Conservation (phyloP, 257 asterid species). For the Phtheirospermum japonicum region DNA sequence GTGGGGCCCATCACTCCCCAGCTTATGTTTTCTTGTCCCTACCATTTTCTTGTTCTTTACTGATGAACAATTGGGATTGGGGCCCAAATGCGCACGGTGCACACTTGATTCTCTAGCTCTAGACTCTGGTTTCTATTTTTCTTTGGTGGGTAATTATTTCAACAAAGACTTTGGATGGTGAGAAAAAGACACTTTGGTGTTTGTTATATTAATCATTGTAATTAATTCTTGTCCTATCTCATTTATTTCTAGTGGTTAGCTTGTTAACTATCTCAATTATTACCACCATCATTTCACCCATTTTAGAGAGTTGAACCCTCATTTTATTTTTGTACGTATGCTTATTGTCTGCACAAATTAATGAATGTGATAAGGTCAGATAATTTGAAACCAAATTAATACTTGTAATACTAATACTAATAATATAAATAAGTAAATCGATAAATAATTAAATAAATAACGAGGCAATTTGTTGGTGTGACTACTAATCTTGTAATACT, state of each 20-base stretch:
- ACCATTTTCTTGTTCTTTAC: constrained; percentile 38
- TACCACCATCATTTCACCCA: constrained; percentile 34
- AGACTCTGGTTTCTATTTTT: not conserved
- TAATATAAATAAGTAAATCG: no score
- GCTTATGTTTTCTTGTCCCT: constrained; percentile 25
- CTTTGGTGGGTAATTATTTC: constrained; percentile 16
- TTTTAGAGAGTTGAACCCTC: constrained; percentile 19
- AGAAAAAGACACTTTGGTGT: constrained; percentile 25
- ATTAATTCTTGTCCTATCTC: constrained; percentile 31
- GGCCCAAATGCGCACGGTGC: constrained; percentile 43
- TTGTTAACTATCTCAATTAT: constrained; percentile 36
- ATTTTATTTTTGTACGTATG: constrained; percentile 18
- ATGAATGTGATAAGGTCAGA: not conserved
- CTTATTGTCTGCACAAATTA: constrained; percentile 10
- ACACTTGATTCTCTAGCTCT: constrained; percentile 24
- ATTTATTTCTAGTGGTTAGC: constrained; percentile 33
- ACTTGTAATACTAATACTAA: no score
- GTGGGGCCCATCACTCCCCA: constrained; percentile 21
- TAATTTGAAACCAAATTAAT: not conserved
- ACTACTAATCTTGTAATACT: no score
- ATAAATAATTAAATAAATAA: no score
- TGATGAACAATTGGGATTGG: constrained; percentile 24
- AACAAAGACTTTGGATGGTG: constrained; percentile 28
- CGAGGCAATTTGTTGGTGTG: no score
- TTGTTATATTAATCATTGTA: constrained; percentile 37